Evolutionary conservation across 805 yeast genomes (phyloP), one percentile per base, ranked within the genome.

Genomic region (Metschnikowia gruessii): DNA sequence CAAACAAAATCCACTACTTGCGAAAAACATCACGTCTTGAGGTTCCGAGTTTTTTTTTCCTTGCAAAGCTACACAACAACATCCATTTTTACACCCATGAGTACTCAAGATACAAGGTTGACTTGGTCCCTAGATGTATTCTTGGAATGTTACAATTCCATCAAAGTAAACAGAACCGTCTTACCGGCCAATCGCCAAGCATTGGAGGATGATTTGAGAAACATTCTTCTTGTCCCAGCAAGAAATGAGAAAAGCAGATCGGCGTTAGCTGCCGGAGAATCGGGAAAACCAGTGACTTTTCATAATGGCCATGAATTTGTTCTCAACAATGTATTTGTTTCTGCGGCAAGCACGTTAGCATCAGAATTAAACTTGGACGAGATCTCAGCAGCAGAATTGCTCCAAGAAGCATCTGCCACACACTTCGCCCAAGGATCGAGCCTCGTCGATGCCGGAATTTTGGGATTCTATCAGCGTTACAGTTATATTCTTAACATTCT

Each of bases 401-500:
- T 91, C 2, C 76, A 68, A 42, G 62, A 65, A 49, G 76, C 89
- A 3, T 58, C 68, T 16, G 52, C 49, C 62, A 19, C 68, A 56
- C 43, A 62, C 57, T 49, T 65, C 58, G 56, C 67, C 66, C 69
- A 77, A 21, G 85, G 85, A 1, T 68, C 74, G 0, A 66, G 73
- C 2, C 61, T 79, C 26, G 51, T 74, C 7, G 90, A 85, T 53
- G 70, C 77, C 17, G 96, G 94, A 1, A 77, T 81, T 48, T 77
- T 85, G 5, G 74, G 81, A 9, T 89, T 79, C 62, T 87, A 82
- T 58, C 68, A 79, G 43, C 76, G 97, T 55, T 75, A 84, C 43
- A 85, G 81, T 56, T 85, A 80, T 52, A 80, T 91, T n/a, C 64
- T 92, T 35, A 87, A 85, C 53, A 81, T 85, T 19, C 72, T 80